Percentiles rank a stretch among this genome's conserved stretches.
Conservation (phyloP, 2,329 filamentous ascomycete genomes). For the Colletotrichum sp. region DNA sequence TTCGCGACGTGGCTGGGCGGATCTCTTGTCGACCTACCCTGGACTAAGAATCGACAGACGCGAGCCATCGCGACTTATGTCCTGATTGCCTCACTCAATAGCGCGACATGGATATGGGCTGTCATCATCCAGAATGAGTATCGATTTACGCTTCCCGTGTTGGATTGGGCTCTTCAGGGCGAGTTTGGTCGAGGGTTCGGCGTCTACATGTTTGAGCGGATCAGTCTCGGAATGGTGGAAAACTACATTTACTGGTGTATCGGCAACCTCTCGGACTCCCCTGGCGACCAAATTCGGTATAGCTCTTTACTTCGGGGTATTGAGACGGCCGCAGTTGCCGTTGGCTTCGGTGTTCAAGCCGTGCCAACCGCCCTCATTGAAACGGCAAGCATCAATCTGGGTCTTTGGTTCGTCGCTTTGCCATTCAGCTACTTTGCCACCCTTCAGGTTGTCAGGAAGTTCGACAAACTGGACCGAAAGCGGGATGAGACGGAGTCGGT, state of each 20-base stretch:
- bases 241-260: constrained; percentile 54
- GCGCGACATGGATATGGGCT: constrained; percentile 51
- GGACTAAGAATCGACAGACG: constrained; percentile 40
- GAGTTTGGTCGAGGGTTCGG: constrained; percentile 47
- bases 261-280: constrained; percentile 46
- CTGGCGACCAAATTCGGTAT: constrained; percentile 47
- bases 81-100: constrained; percentile 45
- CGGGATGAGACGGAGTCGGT: neutral
- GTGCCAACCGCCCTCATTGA: constrained; percentile 45
- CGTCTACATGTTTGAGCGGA: constrained; percentile 43
- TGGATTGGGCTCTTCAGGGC: constrained; percentile 47
- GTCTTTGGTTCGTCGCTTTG: constrained; percentile 44
- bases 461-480: constrained; percentile 35
- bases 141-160: constrained; percentile 40
- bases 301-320: constrained; percentile 46
- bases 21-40: constrained; percentile 39
- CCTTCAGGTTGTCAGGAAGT: constrained; percentile 42
- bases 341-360: constrained; percentile 49
- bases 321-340: constrained; percentile 43
- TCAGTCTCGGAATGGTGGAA: constrained; percentile 43
- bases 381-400: constrained; percentile 46
- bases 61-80: constrained; percentile 43
- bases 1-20: constrained; percentile 40
- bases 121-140: constrained; percentile 52
- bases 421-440: constrained; percentile 50